These are phyloP conservation scores for Golubevia pallescens DNA, from an alignment of 1,284 basidiomycete species.

Conservation along the genomic window DNA sequence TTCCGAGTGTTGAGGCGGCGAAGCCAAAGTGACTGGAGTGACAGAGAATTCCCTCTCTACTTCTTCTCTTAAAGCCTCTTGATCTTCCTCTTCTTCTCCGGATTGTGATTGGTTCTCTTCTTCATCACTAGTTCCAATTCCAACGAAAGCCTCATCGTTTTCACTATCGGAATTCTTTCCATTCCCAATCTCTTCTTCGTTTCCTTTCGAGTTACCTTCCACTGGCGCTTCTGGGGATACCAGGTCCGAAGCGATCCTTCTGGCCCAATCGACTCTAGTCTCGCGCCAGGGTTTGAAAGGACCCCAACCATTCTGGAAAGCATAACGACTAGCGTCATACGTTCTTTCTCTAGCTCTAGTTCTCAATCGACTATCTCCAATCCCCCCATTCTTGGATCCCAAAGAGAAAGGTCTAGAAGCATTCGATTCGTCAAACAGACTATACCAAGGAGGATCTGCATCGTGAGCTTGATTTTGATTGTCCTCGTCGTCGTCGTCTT, in stretches of 20 bases:
- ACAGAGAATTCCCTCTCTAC: background rate
- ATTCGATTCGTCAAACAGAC: background rate
- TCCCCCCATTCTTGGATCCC: background rate
- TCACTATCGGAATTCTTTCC: background rate
- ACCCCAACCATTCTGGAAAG: slow-evolving; percentile 23
- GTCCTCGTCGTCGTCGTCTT: background rate
- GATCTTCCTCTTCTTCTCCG: background rate
- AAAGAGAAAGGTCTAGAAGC: background rate
- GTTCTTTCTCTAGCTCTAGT: slow-evolving; percentile 23
- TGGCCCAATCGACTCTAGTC: background rate
- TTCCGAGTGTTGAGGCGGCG: background rate
- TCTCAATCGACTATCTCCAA: slow-evolving; percentile 1
- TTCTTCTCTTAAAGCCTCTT: background rate
- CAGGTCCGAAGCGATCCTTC: background rate
- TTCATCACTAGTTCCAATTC: background rate
- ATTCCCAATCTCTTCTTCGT: background rate
- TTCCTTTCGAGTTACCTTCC: background rate
- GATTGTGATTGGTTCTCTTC: background rate
- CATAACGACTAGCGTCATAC: slow-evolving; percentile 29
- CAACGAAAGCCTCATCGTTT: background rate
- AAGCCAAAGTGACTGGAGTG: background rate
- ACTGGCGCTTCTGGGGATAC: background rate
- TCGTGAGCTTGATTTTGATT: background rate
- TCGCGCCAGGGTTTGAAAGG: slow-evolving; percentile 26
- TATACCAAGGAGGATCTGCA: background rate